phyloP scores from a whole-genome alignment of 331 rosid genomes.

The Quercus phellos region DNA sequence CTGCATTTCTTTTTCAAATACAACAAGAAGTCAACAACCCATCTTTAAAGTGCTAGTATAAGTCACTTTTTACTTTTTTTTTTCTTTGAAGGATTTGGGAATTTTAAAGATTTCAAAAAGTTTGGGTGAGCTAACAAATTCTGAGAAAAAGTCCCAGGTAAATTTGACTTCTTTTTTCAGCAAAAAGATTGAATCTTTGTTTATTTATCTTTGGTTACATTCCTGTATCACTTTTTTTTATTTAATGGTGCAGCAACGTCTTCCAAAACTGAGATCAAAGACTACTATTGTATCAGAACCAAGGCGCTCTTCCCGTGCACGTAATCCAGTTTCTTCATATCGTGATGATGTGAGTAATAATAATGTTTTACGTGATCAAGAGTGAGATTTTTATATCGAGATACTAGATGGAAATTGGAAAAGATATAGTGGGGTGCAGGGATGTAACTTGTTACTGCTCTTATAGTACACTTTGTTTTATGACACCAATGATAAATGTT shows the following conservation, averaged over 20 bases:
- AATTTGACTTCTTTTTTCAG: neutral
- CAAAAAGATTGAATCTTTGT: neutral
- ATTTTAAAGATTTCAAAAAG: conserved; percentile 51
- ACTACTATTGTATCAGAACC: conserved; percentile 29
- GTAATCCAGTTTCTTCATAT: conserved; percentile 47
- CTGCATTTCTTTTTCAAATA: neutral
- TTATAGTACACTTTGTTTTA: no score
- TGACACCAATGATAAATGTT: neutral
- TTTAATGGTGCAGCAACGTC: conserved; percentile 28
- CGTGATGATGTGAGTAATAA: conserved; percentile 39
- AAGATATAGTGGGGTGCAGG: neutral
- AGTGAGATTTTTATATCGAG: neutral
- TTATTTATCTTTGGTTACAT: neutral
- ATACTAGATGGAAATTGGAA: neutral
- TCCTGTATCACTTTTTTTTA: neutral
- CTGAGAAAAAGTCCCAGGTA: conserved; percentile 54
- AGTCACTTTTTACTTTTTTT: neutral
- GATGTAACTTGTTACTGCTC: no score
- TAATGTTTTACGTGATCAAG: neutral
- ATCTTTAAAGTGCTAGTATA: neutral
- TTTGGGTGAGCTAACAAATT: conserved; percentile 29
- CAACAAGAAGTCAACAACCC: neutral
- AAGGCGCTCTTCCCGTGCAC: conserved; percentile 56
- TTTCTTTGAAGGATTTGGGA: conserved; percentile 52
- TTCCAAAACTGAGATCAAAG: conserved; percentile 29